Evolutionary conservation across 2,329 filamentous ascomycete species (phyloP).

Genomic region (Cladophialophora bantiana): DNA sequence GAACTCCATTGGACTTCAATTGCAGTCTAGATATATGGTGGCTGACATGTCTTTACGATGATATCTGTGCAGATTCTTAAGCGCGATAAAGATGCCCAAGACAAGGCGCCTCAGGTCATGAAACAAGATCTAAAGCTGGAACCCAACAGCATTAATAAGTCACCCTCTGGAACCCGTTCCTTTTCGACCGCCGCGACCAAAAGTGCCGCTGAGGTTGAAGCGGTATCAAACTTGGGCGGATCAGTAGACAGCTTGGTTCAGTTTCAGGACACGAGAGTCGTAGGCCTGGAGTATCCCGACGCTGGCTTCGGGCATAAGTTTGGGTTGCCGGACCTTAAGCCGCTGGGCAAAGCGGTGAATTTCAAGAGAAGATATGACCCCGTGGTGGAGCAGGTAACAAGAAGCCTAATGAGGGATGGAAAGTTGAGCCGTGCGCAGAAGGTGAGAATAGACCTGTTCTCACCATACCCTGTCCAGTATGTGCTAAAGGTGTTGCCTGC

Average conservation of each 20-base stretch:
- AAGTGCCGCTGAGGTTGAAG: slow-evolving; percentile 42
- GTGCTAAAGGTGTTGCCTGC: slow-evolving; percentile 24
- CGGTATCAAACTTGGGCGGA: background rate
- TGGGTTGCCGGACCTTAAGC: slow-evolving; percentile 66
- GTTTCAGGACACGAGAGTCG: slow-evolving; percentile 41
- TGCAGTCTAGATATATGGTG: background rate
- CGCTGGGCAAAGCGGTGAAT: slow-evolving; percentile 68
- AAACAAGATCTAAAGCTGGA: slow-evolving; percentile 63
- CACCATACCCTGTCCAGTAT: background rate
- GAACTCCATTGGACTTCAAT: slow-evolving; percentile 38
- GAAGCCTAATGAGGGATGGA: slow-evolving; percentile 88
- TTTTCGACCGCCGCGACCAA: slow-evolving; percentile 64
- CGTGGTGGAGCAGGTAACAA: slow-evolving; percentile 84
- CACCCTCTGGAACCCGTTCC: slow-evolving; percentile 50
- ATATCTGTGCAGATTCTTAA: slow-evolving; percentile 63
- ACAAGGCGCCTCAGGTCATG: slow-evolving; percentile 72
- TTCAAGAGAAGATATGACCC: slow-evolving; percentile 85
- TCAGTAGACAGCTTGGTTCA: slow-evolving; percentile 36
- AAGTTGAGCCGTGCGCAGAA: slow-evolving; percentile 89
- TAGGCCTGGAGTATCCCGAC: slow-evolving; percentile 41
- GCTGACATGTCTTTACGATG: background rate
- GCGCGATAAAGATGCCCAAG: slow-evolving; percentile 66
- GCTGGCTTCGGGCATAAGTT: slow-evolving; percentile 74
- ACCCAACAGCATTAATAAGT: slow-evolving; percentile 31
- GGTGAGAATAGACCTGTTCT: slow-evolving; percentile 56